phyloP scores from a whole-genome alignment of 139 green algal genomes.

The Pycnococcus provasolii region DNA sequence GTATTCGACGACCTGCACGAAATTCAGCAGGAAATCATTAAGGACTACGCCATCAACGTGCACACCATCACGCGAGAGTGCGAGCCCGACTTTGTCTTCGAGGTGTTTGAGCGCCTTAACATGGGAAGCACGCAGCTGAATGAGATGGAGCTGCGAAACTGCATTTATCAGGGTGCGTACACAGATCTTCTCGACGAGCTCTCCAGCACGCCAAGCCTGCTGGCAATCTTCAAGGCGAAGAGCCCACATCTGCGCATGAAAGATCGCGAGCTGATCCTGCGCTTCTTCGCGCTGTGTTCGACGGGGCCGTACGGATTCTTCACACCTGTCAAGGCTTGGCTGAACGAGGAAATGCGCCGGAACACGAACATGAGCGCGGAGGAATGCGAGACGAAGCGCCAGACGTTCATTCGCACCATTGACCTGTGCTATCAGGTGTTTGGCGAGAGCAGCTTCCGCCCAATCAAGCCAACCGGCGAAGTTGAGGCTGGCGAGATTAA shows the following conservation, averaged over 20 bases:
- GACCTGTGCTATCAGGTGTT: constrained; percentile 16
- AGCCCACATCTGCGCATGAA: constrained; percentile 24
- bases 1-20: constrained; percentile 16
- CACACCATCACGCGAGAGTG: constrained; percentile 30
- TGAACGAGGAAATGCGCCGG: constrained; percentile 29
- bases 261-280: constrained; percentile 23
- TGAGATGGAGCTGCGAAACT: constrained; percentile 35
- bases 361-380: constrained; percentile 25
- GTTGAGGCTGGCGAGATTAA: constrained; percentile 20
- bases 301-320: constrained; percentile 10
- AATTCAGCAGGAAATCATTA: constrained; percentile 20
- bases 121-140: constrained; percentile 36
- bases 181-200: constrained; percentile 27
- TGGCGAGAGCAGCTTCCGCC: constrained; percentile 16
- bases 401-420: constrained; percentile 7
- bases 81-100: constrained; percentile 33
- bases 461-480: background rate
- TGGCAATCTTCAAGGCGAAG: constrained; percentile 17
- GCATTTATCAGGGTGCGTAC: constrained; percentile 35
- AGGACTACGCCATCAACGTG: constrained; percentile 34
- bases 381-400: constrained; percentile 6
- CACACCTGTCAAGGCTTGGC: constrained; percentile 18
- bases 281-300: constrained; percentile 27
- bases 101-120: constrained; percentile 38
- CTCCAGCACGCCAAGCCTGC: constrained; percentile 5